A percentile compares a stretch with the other conserved stretches of the same genome.
Evolutionary conservation across 768 basidiomycete genomes (phyloP).

Genomic region (Podaxis carcinomalis): DNA sequence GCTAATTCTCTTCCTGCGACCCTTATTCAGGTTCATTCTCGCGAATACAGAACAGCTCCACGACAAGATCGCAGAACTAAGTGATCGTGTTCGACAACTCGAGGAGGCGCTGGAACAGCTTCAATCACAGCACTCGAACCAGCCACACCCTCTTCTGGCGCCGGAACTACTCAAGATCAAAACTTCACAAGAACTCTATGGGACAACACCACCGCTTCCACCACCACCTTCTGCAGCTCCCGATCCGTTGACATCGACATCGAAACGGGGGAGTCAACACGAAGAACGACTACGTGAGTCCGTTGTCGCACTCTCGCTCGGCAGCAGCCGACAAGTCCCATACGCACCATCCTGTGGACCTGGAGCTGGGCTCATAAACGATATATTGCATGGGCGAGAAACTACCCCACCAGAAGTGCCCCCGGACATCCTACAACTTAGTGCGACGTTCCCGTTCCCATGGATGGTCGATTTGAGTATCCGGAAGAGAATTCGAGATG

Average conservation of each 20-base stretch:
- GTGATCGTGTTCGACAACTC: slow-evolving; percentile 59
- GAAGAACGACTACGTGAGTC: slow-evolving; percentile 15
- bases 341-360: too few relatives aligned
- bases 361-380: too few relatives aligned
- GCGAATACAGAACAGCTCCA: slow-evolving; percentile 66
- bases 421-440: slow-evolving; percentile 51
- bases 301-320: slow-evolving; percentile 12
- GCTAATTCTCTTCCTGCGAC: slow-evolving; percentile 8
- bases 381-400: slow-evolving; percentile 11
- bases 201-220: slow-evolving; percentile 18
- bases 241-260: not conserved
- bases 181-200: slow-evolving; percentile 63
- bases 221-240: slow-evolving; percentile 3
- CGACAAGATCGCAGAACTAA: slow-evolving; percentile 55
- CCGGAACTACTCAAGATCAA: slow-evolving; percentile 62
- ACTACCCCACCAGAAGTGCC: slow-evolving; percentile 34
- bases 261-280: not conserved
- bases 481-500: slow-evolving; percentile 57
- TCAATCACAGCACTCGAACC: slow-evolving; percentile 34
- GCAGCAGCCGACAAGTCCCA: slow-evolving; percentile 1
- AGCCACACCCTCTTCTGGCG: slow-evolving; percentile 50
- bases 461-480: slow-evolving; percentile 62
- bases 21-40: slow-evolving; percentile 52
- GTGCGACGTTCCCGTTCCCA: slow-evolving; percentile 66
- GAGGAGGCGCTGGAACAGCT: slow-evolving; percentile 53